These are phyloP conservation scores for Casuarina equisetifolia DNA, from an alignment of 306 rosid species.

Conservation along the genomic window DNA sequence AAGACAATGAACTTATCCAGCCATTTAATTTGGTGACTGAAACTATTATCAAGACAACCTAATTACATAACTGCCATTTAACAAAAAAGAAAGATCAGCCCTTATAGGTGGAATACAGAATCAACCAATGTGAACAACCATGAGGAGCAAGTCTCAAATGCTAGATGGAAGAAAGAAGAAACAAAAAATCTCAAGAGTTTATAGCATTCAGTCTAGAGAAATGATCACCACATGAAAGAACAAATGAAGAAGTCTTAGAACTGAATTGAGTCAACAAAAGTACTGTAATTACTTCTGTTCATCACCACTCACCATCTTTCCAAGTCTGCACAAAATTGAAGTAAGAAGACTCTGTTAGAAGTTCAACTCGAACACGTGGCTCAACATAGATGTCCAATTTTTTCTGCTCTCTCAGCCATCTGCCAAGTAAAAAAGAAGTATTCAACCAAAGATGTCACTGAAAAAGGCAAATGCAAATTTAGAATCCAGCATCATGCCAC, in stretches of 20 bases:
- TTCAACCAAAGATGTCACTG: conserved; percentile 8
- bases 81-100: background rate
- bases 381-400: conserved; percentile 75
- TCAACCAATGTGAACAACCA: background rate
- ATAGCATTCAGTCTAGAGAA: conserved; percentile 7
- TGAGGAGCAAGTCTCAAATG: conserved; percentile 13
- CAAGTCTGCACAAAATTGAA: conserved; percentile 77
- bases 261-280: conserved; percentile 10
- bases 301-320: conserved; percentile 69
- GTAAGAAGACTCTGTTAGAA: conserved; percentile 72
- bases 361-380: conserved; percentile 74
- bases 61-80: background rate
- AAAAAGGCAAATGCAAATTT: conserved; percentile 1
- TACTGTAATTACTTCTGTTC: background rate
- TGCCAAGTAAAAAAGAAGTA: conserved; percentile 35
- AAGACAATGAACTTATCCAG: background rate
- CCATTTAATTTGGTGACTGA: background rate
- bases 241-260: conserved; percentile 2
- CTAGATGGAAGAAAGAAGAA: conserved; percentile 15
- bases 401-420: conserved; percentile 86
- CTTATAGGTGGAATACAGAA: background rate
- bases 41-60: background rate
- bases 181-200: background rate
- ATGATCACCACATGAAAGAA: conserved; percentile 16
- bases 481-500: background rate